Evolutionary conservation across 2,329 filamentous ascomycete species (phyloP).

Genomic region (Mycosphaerella sp.): DNA sequence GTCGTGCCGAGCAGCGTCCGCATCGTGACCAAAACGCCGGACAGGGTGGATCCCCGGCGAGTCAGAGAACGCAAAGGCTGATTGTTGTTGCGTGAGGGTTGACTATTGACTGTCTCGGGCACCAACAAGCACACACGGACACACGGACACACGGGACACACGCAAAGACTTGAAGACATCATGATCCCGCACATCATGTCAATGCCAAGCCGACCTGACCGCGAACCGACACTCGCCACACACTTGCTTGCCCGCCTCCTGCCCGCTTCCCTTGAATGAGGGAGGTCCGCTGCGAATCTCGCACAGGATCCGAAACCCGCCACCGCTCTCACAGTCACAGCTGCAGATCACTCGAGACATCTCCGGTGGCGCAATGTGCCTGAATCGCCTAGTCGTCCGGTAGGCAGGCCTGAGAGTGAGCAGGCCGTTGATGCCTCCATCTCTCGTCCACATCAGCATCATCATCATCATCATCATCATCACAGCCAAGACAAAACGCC

Average conservation of each 20-base stretch:
- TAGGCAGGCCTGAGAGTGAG: too few relatives aligned
- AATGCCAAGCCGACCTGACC: neutral
- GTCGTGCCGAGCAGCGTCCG: neutral
- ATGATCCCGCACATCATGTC: neutral
- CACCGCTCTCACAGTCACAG: neutral
- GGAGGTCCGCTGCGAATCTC: neutral
- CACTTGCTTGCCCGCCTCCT: neutral
- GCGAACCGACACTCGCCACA: neutral
- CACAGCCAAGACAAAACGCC: constrained; percentile 1
- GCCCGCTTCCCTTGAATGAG: neutral
- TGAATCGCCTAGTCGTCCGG: neutral
- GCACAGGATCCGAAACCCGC: constrained; percentile 3
- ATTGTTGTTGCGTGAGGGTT: neutral
- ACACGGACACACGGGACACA: too few relatives aligned
- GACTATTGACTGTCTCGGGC: neutral
- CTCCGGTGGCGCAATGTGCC: constrained; percentile 2
- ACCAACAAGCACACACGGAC: neutral
- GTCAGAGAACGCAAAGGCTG: neutral
- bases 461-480: neutral
- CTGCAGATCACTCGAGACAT: neutral
- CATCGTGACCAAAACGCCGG: neutral
- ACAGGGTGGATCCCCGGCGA: neutral
- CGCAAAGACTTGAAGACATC: neutral
- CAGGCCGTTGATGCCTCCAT: neutral
- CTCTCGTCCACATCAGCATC: too few relatives aligned